Evolutionary conservation across 108 stramenopile species (phyloP).

Genomic region (Pseudonitzschia delicatissima): DNA sequence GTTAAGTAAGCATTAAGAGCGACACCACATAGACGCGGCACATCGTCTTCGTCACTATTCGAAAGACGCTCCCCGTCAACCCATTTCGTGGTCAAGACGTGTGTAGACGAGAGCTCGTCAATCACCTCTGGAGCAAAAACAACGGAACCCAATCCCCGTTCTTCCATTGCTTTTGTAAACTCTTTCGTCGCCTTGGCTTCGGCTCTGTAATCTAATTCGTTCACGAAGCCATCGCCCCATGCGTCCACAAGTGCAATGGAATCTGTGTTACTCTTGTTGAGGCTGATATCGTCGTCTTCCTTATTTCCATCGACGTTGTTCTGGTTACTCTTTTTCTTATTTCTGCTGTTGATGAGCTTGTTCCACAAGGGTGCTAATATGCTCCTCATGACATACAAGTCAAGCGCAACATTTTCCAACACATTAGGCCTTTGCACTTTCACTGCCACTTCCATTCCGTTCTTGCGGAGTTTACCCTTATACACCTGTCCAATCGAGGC

Average conservation of each 20-base stretch:
- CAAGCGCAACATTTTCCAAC: conserved; percentile 67
- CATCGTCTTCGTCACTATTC: conserved; percentile 36
- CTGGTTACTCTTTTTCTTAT: neutral
- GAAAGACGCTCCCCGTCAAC: conserved; percentile 71
- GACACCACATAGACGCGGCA: conserved; percentile 59
- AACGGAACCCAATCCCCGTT: conserved; percentile 41
- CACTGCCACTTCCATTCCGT: conserved; percentile 57
- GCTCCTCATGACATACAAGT: conserved; percentile 69
- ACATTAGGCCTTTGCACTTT: conserved; percentile 83
- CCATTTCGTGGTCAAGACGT: conserved; percentile 81
- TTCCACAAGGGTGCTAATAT: conserved; percentile 49
- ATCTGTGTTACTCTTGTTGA: conserved; percentile 43
- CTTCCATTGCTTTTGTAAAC: conserved; percentile 53
- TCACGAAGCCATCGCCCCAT: conserved; percentile 84
- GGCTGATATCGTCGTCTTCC: neutral
- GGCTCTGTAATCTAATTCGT: conserved; percentile 77
- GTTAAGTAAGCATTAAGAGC: conserved; percentile 70
- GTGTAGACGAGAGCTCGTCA: conserved; percentile 41
- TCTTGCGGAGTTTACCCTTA: conserved; percentile 42
- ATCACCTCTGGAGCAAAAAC: conserved; percentile 67
- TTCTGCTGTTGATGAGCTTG: conserved; percentile 9
- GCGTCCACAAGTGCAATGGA: conserved; percentile 63
- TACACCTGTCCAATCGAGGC: conserved; percentile 90
- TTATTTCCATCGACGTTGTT: neutral
- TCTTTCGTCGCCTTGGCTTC: conserved; percentile 64